Base-by-base conservation (phyloP, 1,139 yeast species). In the Pichia sp. region DNA sequence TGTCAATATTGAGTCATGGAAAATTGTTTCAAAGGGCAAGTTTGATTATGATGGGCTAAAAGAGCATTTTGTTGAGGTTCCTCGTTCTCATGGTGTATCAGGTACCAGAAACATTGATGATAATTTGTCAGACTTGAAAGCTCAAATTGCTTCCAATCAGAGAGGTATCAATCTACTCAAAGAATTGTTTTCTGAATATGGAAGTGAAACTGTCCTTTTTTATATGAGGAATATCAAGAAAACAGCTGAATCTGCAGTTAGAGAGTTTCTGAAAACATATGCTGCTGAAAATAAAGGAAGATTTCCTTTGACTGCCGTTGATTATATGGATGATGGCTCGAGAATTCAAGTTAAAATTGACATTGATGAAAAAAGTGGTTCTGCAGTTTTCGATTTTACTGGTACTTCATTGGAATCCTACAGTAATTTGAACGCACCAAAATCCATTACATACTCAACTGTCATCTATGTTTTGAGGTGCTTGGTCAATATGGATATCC, bases 91-190 rank as follows among this genome's bases (percentile, higher is more conserved):
- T 32, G 85, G 85, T 2, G 80, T 85, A 61, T 76, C 83, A 19
- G 87, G 87, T 36, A 76, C 87, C 0, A 74, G 88, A 62, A 76
- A 82, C 56, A 67, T 83, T 41, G 72, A 75, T 32, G 88, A 84
- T 65, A 81, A 82, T 57, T 67, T 83, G n/a, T 76, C 84, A 4
- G 88, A 83, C 62, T 65, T 83, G 57, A 82, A 82, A 64, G 88
- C 88, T 0, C 87, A 82, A 62, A 77, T 83, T 56, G 87, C 88
- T 1, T 85, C 88, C 19, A 83, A 83, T 64, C 82, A 81, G 64
- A 80, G 80, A 62, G 88, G 88, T 43, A 81, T 82, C 55, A 70
- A 72, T 49, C 70, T 84, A 54, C 69, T 83, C 57, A 72, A 71
- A 16, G 71, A 74, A 31, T 67, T 84, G 49, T 78, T 82, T 53